A percentile compares a stretch with the other conserved stretches of the same genome.
Evolutionary conservation across 768 basidiomycete species (phyloP).

Genomic region (Hygrophoropsis aurantiaca): DNA sequence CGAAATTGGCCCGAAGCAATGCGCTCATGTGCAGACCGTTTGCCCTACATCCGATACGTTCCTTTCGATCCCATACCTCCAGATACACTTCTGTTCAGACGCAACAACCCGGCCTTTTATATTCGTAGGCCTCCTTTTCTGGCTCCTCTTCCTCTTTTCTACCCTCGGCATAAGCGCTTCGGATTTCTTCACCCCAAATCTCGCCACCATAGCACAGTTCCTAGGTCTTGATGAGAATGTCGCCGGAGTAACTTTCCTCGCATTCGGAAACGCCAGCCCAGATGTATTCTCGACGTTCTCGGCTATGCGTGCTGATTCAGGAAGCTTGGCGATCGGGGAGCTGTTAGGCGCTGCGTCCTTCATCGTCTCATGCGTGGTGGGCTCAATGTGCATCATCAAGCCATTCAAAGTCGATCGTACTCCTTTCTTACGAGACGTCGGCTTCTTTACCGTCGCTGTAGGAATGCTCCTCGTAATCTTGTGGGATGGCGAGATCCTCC

Average conservation of each 20-base stretch:
- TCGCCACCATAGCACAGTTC: conserved; percentile 82
- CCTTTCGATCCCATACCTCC: conserved; percentile 69
- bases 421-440: conserved; percentile 90
- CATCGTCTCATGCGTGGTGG: conserved; percentile 94
- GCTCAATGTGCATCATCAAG: conserved; percentile 96
- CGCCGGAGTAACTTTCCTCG: conserved; percentile 95
- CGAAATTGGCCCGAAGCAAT: conserved; percentile 52
- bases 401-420: conserved; percentile 82
- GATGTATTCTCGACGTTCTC: conserved; percentile 97
- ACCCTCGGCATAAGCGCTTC: conserved; percentile 93
- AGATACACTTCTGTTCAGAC: conserved; percentile 68
- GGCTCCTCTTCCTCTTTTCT: conserved; percentile 92
- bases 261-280: conserved; percentile 96
- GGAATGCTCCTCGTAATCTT: conserved; percentile 73
- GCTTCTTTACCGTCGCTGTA: conserved; percentile 89
- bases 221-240: conserved; percentile 91
- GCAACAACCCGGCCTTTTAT: conserved; percentile 52
- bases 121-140: conserved; percentile 66
- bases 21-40: conserved; percentile 54
- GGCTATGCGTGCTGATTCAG: conserved; percentile 82
- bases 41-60: conserved; percentile 65
- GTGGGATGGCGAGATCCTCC: conserved; percentile 68
- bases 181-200: conserved; percentile 97
- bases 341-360: conserved; percentile 94
- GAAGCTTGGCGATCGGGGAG: conserved; percentile 91